A percentile compares a stretch with the other conserved stretches of the same genome.
phyloP scores from a whole-genome alignment of 1,284 basidiomycete species.

The Coniferiporia weirii region DNA sequence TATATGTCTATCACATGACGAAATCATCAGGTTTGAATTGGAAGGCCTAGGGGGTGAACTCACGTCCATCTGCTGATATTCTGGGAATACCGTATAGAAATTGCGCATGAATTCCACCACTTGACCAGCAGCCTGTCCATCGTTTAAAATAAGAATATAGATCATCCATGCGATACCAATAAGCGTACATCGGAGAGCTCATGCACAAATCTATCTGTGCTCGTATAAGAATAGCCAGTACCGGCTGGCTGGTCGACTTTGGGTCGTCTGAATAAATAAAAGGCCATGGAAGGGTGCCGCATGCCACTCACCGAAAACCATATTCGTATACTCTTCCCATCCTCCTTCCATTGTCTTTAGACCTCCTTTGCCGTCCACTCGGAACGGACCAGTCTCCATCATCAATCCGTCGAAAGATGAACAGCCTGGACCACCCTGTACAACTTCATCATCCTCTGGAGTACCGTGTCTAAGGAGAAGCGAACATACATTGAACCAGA shows the following conservation, averaged over 20 bases:
- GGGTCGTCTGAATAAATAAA: background rate
- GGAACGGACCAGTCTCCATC: constrained; percentile 97
- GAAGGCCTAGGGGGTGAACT: constrained; percentile 31
- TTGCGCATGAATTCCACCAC: constrained; percentile 81
- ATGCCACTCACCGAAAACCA: constrained; percentile 75
- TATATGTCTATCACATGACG: constrained; percentile 62
- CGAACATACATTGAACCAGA: constrained; percentile 89
- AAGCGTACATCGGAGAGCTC: constrained; percentile 63
- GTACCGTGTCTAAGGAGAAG: background rate
- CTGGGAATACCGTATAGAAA: constrained; percentile 90
- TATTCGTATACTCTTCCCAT: constrained; percentile 98
- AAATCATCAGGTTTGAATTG: constrained; percentile 16
- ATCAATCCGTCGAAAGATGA: constrained; percentile 96
- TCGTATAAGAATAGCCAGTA: constrained; percentile 89
- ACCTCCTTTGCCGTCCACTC: constrained; percentile 74
- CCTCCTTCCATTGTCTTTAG: constrained; percentile 81
- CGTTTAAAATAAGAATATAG: constrained; percentile 3
- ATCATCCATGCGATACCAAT: background rate
- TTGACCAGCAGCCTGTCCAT: constrained; percentile 65
- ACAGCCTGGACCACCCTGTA: constrained; percentile 89
- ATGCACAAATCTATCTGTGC: constrained; percentile 81
- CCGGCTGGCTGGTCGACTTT: constrained; percentile 95
- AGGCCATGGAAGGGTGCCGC: constrained; percentile 6
- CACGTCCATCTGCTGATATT: constrained; percentile 80
- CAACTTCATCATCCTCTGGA: background rate